Evolutionary conservation across 1,284 basidiomycete species (phyloP).

Genomic region (Cutaneotrichosporon curvatum): DNA sequence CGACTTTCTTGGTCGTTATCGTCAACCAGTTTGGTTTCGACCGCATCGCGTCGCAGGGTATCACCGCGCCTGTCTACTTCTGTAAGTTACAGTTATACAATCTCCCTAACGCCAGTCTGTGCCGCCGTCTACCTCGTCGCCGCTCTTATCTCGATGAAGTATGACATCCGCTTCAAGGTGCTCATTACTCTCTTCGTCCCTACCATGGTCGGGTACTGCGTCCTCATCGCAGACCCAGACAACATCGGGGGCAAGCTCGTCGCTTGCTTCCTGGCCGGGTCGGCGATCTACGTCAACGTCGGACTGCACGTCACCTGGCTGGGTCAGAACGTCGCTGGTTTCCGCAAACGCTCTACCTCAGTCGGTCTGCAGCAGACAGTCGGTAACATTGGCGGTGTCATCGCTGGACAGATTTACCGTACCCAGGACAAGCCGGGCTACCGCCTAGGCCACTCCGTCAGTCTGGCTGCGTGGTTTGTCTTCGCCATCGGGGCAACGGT

Average conservation of each 20-base stretch:
- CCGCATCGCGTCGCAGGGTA: conserved; percentile 18
- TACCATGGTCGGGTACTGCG: conserved; percentile 17
- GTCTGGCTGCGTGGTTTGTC: conserved; percentile 6
- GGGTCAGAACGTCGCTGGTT: conserved; percentile 22
- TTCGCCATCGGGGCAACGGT: conserved; percentile 5
- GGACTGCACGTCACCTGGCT: conserved; percentile 28
- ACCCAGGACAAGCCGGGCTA: conserved; percentile 8
- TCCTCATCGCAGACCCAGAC: conserved; percentile 12
- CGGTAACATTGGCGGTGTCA: conserved; percentile 23
- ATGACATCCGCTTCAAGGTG: conserved; percentile 10
- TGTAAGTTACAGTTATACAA: background rate
- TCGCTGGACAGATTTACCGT: conserved; percentile 17
- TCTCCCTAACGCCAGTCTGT: background rate
- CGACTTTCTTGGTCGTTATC: conserved; percentile 25
- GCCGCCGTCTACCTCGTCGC: conserved; percentile 16
- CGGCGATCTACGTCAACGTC: conserved; percentile 25
- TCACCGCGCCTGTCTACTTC: conserved; percentile 25
- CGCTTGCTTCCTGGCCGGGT: conserved; percentile 23
- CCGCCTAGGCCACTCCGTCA: conserved; percentile 6
- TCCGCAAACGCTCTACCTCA: conserved; percentile 22
- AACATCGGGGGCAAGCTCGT: conserved; percentile 15
- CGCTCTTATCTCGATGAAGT: conserved; percentile 8
- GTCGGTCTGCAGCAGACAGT: conserved; percentile 31
- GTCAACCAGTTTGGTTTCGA: conserved; percentile 17
- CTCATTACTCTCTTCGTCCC: conserved; percentile 5